phyloP scores from a whole-genome alignment of 1,284 basidiomycete species.

The Moesziomyces sp. region DNA sequence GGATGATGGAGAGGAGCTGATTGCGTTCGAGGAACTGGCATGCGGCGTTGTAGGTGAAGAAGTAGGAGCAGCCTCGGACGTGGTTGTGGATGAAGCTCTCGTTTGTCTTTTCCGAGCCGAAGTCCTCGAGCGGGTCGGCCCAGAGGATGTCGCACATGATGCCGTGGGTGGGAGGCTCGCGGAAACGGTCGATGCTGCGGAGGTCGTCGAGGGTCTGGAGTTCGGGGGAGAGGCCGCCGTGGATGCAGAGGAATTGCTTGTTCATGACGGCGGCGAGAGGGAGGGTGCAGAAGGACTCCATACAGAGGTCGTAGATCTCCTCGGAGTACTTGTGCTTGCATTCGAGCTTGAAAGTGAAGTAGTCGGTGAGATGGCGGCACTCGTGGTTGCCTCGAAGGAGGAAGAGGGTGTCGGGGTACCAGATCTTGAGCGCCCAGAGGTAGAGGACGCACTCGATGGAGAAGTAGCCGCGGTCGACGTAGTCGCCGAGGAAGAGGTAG shows the following conservation, averaged over 20 bases:
- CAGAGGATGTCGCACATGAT: slow-evolving; percentile 95
- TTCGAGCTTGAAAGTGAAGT: slow-evolving; percentile 68
- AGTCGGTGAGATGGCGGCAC: slow-evolving; percentile 67
- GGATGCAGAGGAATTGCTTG: slow-evolving; percentile 96
- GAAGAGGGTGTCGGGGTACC: slow-evolving; percentile 67
- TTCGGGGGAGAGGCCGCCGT: slow-evolving; percentile 90
- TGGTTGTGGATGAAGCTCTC: slow-evolving; percentile 92
- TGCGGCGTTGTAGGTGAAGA: slow-evolving; percentile 92
- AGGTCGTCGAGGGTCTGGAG: slow-evolving; percentile 90
- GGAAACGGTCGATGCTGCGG: slow-evolving; percentile 89
- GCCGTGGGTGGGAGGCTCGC: slow-evolving; percentile 91
- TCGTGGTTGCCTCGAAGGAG: slow-evolving; percentile 68
- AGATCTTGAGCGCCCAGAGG: slow-evolving; percentile 67
- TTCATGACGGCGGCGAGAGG: slow-evolving; percentile 95
- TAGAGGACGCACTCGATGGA: slow-evolving; percentile 68
- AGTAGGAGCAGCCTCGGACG: slow-evolving; percentile 93
- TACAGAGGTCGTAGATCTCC: slow-evolving; percentile 67
- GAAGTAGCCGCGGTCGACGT: slow-evolving; percentile 67
- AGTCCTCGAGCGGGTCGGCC: slow-evolving; percentile 94
- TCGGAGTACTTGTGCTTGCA: slow-evolving; percentile 68
- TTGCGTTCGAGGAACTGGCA: slow-evolving; percentile 94
- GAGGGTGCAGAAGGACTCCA: slow-evolving; percentile 87
- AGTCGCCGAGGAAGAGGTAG: slow-evolving; percentile 67
- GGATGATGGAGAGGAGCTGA: slow-evolving; percentile 91
- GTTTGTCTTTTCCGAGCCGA: slow-evolving; percentile 86